Evolutionary conservation across 495 filamentous ascomycete genomes (phyloP).

Genomic region (Aspergillus nidulans): DNA sequence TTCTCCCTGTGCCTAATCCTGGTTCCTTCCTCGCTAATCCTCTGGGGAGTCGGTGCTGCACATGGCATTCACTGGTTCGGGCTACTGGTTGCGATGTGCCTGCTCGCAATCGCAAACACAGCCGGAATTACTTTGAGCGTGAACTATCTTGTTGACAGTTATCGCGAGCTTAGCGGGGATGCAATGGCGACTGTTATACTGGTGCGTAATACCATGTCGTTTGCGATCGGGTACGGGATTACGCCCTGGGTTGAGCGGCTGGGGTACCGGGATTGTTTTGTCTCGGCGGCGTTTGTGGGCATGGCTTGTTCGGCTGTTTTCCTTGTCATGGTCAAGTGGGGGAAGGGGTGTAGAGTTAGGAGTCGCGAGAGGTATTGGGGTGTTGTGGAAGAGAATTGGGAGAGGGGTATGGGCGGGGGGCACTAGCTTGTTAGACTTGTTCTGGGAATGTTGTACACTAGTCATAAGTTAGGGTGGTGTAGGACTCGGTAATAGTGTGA

Average conservation of each 20-base stretch:
- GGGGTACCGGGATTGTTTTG: constrained; percentile 60
- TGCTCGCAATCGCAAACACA: constrained; percentile 53
- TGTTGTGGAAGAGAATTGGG: constrained; percentile 36
- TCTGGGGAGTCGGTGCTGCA: constrained; percentile 68
- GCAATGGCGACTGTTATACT: constrained; percentile 61
- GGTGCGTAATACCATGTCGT: constrained; percentile 63
- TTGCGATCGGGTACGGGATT: constrained; percentile 57
- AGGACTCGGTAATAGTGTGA: too few relatives aligned
- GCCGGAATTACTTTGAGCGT: constrained; percentile 57
- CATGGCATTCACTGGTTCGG: constrained; percentile 60
- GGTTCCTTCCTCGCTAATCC: constrained; percentile 53
- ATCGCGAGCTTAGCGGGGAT: constrained; percentile 58
- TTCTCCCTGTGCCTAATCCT: constrained; percentile 51
- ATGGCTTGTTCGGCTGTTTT: constrained; percentile 52
- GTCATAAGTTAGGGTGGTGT: too few relatives aligned
- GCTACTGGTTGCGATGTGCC: constrained; percentile 57
- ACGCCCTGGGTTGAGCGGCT: constrained; percentile 59
- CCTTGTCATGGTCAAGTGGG: constrained; percentile 53
- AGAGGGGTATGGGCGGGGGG: constrained; percentile 31
- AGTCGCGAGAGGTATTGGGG: constrained; percentile 41
- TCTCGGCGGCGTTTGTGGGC: constrained; percentile 57
- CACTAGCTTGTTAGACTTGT: not conserved
- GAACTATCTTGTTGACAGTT: constrained; percentile 61
- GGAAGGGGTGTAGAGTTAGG: constrained; percentile 39
- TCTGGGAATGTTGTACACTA: too few relatives aligned